These are phyloP conservation scores for Aspergillus indologenus DNA, from an alignment of 495 filamentous ascomycete genomes.

Conservation along the genomic window DNA sequence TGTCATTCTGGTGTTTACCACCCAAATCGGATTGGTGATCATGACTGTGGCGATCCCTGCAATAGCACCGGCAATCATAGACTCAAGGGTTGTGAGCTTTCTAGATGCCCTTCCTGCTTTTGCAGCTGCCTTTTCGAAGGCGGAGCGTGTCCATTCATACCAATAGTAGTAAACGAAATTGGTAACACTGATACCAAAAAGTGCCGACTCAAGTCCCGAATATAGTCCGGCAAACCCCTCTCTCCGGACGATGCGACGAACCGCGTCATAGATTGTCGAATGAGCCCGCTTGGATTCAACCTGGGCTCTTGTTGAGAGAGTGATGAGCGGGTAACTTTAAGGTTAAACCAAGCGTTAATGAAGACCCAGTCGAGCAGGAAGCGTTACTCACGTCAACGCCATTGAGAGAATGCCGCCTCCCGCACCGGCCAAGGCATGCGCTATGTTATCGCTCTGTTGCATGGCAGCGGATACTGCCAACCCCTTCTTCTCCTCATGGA, in stretches of 20 bases:
- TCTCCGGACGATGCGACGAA: constrained; percentile 82
- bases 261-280: constrained; percentile 73
- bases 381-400: constrained; percentile 70
- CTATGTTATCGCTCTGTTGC: constrained; percentile 85
- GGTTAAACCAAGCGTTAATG: constrained; percentile 19
- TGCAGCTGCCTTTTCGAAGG: constrained; percentile 78
- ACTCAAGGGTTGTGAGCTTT: constrained; percentile 84
- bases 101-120: constrained; percentile 72
- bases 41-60: constrained; percentile 92
- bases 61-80: constrained; percentile 92
- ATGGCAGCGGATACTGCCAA: constrained; percentile 45
- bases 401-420: constrained; percentile 93
- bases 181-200: constrained; percentile 97
- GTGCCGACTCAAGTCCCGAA: constrained; percentile 80
- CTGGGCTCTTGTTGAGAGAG: constrained; percentile 94
- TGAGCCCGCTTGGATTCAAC: constrained; percentile 93
- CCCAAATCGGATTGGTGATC: constrained; percentile 98
- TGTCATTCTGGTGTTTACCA: constrained; percentile 97
- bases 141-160: constrained; percentile 94
- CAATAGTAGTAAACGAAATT: constrained; percentile 99
- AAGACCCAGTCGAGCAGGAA: neutral
- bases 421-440: constrained; percentile 82
- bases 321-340: constrained; percentile 87
- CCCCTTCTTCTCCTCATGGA: constrained; percentile 34
- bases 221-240: constrained; percentile 88